Evolutionary conservation across 345 rosid species (phyloP).

Genomic region (rapeseed (Brassica napus)): DNA sequence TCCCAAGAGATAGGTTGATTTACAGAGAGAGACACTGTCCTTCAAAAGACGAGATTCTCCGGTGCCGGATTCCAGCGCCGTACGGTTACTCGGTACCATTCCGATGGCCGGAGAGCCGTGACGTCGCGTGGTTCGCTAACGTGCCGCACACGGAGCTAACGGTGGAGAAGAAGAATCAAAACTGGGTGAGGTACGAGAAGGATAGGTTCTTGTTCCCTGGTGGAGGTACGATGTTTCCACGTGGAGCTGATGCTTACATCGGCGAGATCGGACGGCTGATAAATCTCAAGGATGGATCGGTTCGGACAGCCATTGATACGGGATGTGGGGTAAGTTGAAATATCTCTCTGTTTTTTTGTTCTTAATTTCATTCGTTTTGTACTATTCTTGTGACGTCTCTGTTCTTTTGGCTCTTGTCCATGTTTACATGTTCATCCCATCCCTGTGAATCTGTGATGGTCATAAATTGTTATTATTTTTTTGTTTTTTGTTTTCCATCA

Average conservation of each 20-base stretch:
- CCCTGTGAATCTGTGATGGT: conserved; percentile 19
- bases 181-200: conserved; percentile 67
- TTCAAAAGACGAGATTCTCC: background rate
- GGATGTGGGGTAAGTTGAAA: conserved; percentile 85
- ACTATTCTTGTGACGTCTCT: conserved; percentile 16
- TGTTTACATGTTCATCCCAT: conserved; percentile 30
- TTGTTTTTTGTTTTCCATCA: background rate
- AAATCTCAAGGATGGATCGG: conserved; percentile 68
- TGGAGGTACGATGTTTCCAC: conserved; percentile 92
- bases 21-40: conserved; percentile 79
- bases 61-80: conserved; percentile 79
- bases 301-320: conserved; percentile 91
- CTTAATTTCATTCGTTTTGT: conserved; percentile 6
- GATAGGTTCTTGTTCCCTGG: conserved; percentile 80
- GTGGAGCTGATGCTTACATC: conserved; percentile 76
- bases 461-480: background rate
- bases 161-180: conserved; percentile 49
- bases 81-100: conserved; percentile 67
- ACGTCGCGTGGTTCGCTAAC: conserved; percentile 74
- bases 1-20: conserved; percentile 53
- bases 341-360: conserved; percentile 7
- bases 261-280: conserved; percentile 70
- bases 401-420: conserved; percentile 14
- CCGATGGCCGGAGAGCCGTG: conserved; percentile 84
- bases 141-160: conserved; percentile 83